phyloP scores from a whole-genome alignment of 768 basidiomycete genomes.

The Russula sp. region DNA sequence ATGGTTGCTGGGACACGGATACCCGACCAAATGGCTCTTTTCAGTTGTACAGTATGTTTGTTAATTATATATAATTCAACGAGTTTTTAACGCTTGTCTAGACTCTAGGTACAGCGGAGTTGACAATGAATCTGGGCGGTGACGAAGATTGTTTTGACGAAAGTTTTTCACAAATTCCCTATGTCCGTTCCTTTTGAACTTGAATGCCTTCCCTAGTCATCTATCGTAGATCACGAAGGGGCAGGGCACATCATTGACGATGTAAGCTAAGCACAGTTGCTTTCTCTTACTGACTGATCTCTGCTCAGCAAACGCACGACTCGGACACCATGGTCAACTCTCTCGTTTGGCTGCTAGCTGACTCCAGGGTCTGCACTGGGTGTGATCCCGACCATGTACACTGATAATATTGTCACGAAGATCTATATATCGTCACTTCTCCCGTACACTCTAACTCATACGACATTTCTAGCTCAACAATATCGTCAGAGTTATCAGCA shows the following conservation, averaged over 20 bases:
- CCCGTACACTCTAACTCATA: too few relatives aligned
- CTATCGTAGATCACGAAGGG: slow-evolving; percentile 80
- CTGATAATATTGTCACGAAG: too few relatives aligned
- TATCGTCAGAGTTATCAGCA: too few relatives aligned
- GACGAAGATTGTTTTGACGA: slow-evolving; percentile 84
- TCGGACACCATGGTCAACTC: slow-evolving; percentile 49
- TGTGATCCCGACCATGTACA: too few relatives aligned
- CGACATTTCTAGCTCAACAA: too few relatives aligned
- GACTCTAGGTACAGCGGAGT: slow-evolving; percentile 97
- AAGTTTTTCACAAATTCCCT: slow-evolving; percentile 39
- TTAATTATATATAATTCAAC: not conserved
- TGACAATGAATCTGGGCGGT: slow-evolving; percentile 72
- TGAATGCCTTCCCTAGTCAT: too few relatives aligned
- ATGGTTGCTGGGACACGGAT: too few relatives aligned
- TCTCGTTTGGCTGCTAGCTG: slow-evolving; percentile 65
- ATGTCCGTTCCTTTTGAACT: too few relatives aligned
- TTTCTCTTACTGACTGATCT: slow-evolving; percentile 1
- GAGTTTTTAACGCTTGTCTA: slow-evolving; percentile 32
- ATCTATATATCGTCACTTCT: too few relatives aligned
- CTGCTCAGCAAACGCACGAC: slow-evolving; percentile 41
- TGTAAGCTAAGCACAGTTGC: slow-evolving; percentile 38
- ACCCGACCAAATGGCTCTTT: slow-evolving; percentile 57
- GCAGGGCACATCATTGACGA: slow-evolving; percentile 79
- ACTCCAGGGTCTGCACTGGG: slow-evolving; percentile 55
- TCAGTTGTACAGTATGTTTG: slow-evolving; percentile 42